Evolutionary conservation across 768 basidiomycete genomes (phyloP).

Genomic region (Leccinum variicolor): DNA sequence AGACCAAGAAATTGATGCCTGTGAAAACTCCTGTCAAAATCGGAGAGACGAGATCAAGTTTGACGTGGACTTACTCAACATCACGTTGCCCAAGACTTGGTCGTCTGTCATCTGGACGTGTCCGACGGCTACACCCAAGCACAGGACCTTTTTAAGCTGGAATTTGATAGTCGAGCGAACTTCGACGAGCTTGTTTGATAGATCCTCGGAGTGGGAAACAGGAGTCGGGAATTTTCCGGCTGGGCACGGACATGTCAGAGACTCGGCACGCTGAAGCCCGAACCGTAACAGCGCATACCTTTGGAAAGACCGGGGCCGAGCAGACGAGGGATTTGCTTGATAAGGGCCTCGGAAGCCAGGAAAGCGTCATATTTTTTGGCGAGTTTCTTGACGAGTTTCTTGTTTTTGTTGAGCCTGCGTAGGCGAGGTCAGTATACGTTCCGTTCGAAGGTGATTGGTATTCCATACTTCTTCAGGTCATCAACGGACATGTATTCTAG

Average conservation of each 20-base stretch:
- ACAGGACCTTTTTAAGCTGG: slow-evolving; percentile 99
- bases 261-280: background rate
- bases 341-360: slow-evolving; percentile 93
- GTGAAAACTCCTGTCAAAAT: slow-evolving; percentile 6
- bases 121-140: slow-evolving; percentile 97
- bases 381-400: slow-evolving; percentile 99
- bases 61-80: slow-evolving; percentile 68
- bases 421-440: slow-evolving; percentile 1
- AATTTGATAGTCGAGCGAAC: slow-evolving; percentile 99
- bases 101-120: slow-evolving; percentile 98
- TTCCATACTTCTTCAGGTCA: slow-evolving; percentile 91
- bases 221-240: slow-evolving; percentile 99
- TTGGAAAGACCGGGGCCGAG: slow-evolving; percentile 99
- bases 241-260: slow-evolving; percentile 25
- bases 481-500: slow-evolving; percentile 99
- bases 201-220: slow-evolving; percentile 88
- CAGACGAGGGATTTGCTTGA: slow-evolving; percentile 99
- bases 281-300: slow-evolving; percentile 46
- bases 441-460: background rate
- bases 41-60: background rate
- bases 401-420: slow-evolving; percentile 96
- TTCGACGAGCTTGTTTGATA: slow-evolving; percentile 86
- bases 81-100: slow-evolving; percentile 95
- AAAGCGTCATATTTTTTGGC: slow-evolving; percentile 99
- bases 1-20: slow-evolving; percentile 99